A percentile compares a stretch with the other conserved stretches of the same genome.
phyloP scores from a whole-genome alignment of 768 basidiomycete species.

The Trametes cinnabarina region DNA sequence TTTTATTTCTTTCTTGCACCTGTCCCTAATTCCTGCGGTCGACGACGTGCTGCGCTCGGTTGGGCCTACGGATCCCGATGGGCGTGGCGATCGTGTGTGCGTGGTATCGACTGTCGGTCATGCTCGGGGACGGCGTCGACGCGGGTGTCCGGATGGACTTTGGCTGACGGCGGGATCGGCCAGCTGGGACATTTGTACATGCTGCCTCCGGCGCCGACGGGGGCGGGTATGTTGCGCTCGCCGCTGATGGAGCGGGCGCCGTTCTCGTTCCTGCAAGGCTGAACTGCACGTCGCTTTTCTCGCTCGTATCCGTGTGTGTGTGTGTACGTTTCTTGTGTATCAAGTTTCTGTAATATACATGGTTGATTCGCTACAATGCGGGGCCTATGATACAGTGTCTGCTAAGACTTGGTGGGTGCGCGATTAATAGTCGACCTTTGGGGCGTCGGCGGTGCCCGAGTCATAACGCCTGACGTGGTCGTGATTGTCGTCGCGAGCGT shows the following conservation, averaged over 20 bases:
- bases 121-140: constrained; percentile 6
- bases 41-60: background rate
- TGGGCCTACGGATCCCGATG: constrained; percentile 3
- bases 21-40: background rate
- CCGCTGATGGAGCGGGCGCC: background rate
- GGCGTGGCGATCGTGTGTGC: background rate
- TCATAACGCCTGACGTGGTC: constrained; percentile 22
- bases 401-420: background rate
- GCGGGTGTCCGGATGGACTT: constrained; percentile 1
- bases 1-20: too few relatives aligned
- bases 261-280: background rate
- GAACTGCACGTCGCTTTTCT: background rate
- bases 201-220: background rate
- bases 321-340: background rate
- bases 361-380: background rate
- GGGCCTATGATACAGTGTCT: too few relatives aligned
- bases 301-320: too few relatives aligned
- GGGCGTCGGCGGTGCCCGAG: constrained; percentile 21
- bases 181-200: background rate
- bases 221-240: background rate
- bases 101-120: background rate
- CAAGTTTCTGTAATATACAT: background rate
- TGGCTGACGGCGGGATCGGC: background rate
- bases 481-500: constrained; percentile 19
- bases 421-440: constrained; percentile 12